Evolutionary conservation across 192 early-diverging fungal species (phyloP), one percentile per base, ranked within the genome.

Genomic region (Lobosporangium transversale): DNA sequence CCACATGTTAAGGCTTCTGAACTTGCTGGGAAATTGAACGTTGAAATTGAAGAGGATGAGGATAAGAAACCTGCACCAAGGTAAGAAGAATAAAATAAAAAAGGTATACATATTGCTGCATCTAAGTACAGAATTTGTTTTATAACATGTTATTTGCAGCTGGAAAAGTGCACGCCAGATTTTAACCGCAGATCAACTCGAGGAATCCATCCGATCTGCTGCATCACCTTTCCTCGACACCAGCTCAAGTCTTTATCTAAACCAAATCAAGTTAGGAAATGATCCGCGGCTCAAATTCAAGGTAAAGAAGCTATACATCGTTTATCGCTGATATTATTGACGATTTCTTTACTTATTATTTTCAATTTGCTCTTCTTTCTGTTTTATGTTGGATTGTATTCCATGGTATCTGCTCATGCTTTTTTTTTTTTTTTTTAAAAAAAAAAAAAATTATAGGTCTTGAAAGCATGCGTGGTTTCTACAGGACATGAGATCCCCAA

Each of bases 401-500:
- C n/a, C n/a, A n/a, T n/a, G n/a, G n/a, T n/a, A n/a, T n/a, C n/a
- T n/a, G n/a, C n/a, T n/a, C n/a, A n/a, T n/a, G n/a, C n/a, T n/a
- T 62, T 8, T 5, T 61, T 59, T 21, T 2, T 37, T 20, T n/a
- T 35, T 37, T 56, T 24, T 50, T 6, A 48, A 48, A 48, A 48
- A 48, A 48, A 48, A 48, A 48, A 48, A 48, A 48, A 48, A 48
- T 11, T 6, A 48, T 53, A 76, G 73, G 57, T 76, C 36, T 51
- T 76, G 58, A 76, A 76, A 59, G 73, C 73, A 36, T 50, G 53
- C 33, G 64, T 62, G 17, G 58, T 62, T 18, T 67, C 64, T 33
- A 76, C 71, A 32, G 71, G 71, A 18, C 58, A 44, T 7, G 71
- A 76, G 35, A 67, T 76, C 58, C 71, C 71, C 49, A 76, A 33